These are phyloP conservation scores for Aureobasidium pullulans DNA, from an alignment of 2,329 filamentous ascomycete genomes.

Conservation along the genomic window DNA sequence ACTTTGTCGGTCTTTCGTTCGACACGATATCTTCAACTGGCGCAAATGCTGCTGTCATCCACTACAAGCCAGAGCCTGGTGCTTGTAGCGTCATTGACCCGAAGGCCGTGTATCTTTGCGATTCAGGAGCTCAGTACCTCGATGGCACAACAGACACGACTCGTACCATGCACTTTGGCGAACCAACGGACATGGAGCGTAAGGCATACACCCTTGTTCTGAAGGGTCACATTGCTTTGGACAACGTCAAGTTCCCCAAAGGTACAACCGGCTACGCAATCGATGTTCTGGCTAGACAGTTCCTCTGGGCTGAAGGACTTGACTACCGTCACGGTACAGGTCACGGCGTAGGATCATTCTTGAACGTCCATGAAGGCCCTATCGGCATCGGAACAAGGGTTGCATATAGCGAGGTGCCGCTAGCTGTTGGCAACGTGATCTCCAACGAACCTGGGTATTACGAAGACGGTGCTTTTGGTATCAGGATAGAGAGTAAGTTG, in stretches of 20 bases:
- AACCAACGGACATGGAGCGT: slow-evolving; percentile 73
- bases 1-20: slow-evolving; percentile 87
- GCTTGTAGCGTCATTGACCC: slow-evolving; percentile 79
- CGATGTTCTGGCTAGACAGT: slow-evolving; percentile 80
- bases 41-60: slow-evolving; percentile 86
- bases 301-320: slow-evolving; percentile 84
- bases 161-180: slow-evolving; percentile 83
- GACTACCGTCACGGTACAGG: slow-evolving; percentile 96
- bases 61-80: slow-evolving; percentile 83
- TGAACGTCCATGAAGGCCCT: slow-evolving; percentile 96
- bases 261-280: slow-evolving; percentile 90
- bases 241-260: slow-evolving; percentile 83
- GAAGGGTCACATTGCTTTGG: slow-evolving; percentile 87
- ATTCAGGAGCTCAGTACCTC: slow-evolving; percentile 92
- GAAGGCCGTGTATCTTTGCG: slow-evolving; percentile 81
- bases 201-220: slow-evolving; percentile 90
- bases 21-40: slow-evolving; percentile 94
- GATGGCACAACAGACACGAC: slow-evolving; percentile 97
- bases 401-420: slow-evolving; percentile 82
- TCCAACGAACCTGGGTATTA: slow-evolving; percentile 96
- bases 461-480: slow-evolving; percentile 88
- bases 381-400: slow-evolving; percentile 92
- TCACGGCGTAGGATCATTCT: slow-evolving; percentile 87
- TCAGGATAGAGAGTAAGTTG: slow-evolving; percentile 76
- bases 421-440: slow-evolving; percentile 87